Percentiles rank a stretch among this genome's conserved stretches.
Evolutionary conservation across 2,329 filamentous ascomycete genomes (phyloP).

Genomic region (Diaporthe aspalathi): DNA sequence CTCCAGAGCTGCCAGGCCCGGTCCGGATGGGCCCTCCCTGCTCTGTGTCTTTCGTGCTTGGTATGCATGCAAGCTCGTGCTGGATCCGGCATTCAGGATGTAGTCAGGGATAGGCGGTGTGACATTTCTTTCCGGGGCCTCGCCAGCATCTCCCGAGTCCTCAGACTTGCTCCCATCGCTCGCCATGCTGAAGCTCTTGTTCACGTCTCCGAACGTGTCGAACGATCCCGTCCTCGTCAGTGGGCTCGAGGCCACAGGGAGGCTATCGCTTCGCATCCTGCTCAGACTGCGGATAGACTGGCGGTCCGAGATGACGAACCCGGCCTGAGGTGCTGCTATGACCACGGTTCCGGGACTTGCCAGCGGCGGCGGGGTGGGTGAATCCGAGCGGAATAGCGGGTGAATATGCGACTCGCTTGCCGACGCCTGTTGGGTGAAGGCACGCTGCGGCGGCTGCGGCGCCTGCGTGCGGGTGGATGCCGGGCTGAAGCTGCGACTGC

Average conservation of each 20-base stretch:
- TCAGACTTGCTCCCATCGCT: conserved; percentile 44
- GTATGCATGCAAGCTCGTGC: conserved; percentile 62
- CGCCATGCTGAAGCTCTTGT: conserved; percentile 33
- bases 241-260: conserved; percentile 60
- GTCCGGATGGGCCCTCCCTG: conserved; percentile 43
- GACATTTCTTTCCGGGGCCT: conserved; percentile 58
- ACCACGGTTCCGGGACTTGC: conserved; percentile 78
- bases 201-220: conserved; percentile 55
- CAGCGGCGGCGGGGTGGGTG: conserved; percentile 72
- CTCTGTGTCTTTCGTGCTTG: conserved; percentile 52
- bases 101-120: conserved; percentile 72
- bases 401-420: conserved; percentile 77
- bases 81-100: conserved; percentile 65
- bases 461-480: conserved; percentile 47
- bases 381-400: conserved; percentile 80
- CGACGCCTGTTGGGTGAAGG: conserved; percentile 50
- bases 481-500: conserved; percentile 66
- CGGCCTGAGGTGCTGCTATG: conserved; percentile 75
- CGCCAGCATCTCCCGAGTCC: conserved; percentile 41
- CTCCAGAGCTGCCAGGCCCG: conserved; percentile 35
- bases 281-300: conserved; percentile 62
- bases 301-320: conserved; percentile 69
- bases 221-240: conserved; percentile 62
- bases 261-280: conserved; percentile 67
- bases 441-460: conserved; percentile 45